These are phyloP conservation scores for Solioccasus polychromus DNA, from an alignment of 768 basidiomycete genomes.

Conservation along the genomic window DNA sequence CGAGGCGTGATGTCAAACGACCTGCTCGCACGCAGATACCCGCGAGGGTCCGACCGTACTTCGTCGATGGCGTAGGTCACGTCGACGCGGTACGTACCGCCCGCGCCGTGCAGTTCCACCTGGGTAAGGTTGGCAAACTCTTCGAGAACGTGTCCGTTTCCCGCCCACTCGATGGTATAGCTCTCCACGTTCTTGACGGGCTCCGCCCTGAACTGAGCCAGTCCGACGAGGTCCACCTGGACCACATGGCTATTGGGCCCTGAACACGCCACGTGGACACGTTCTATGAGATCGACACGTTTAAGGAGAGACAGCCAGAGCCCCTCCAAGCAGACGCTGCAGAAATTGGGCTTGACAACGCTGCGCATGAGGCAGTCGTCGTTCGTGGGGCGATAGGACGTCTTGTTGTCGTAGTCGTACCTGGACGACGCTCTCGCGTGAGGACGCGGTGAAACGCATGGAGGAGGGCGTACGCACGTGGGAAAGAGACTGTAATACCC, in stretches of 20 bases:
- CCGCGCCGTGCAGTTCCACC: conserved; percentile 37
- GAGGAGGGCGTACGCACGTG: conserved; percentile 46
- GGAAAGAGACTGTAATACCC: conserved; percentile 70
- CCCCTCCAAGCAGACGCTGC: conserved; percentile 69
- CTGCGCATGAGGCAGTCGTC: conserved; percentile 81
- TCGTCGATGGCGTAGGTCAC: conserved; percentile 57
- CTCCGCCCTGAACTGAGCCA: conserved; percentile 52
- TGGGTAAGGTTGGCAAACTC: conserved; percentile 50
- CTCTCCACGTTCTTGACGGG: conserved; percentile 37
- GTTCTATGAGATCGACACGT: conserved; percentile 62
- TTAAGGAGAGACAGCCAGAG: conserved; percentile 67
- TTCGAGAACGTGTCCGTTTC: conserved; percentile 42
- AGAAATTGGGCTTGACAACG: conserved; percentile 68
- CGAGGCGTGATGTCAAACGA: conserved; percentile 10
- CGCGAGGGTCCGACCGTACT: conserved; percentile 47
- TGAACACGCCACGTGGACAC: conserved; percentile 40
- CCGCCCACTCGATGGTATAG: conserved; percentile 57
- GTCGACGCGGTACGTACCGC: conserved; percentile 43
- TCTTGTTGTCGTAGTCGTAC: conserved; percentile 54
- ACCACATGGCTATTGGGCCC: conserved; percentile 34
- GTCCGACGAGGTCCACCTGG: conserved; percentile 52
- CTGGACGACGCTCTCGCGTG: conserved; percentile 30
- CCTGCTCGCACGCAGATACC: conserved; percentile 27
- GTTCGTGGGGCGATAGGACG: conserved; percentile 78
- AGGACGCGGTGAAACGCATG: not conserved